A percentile compares a stretch with the other conserved stretches of the same genome.
These are phyloP conservation scores for Rhododendron ovatum DNA, from an alignment of 148 eudicot species.

Conservation along the genomic window DNA sequence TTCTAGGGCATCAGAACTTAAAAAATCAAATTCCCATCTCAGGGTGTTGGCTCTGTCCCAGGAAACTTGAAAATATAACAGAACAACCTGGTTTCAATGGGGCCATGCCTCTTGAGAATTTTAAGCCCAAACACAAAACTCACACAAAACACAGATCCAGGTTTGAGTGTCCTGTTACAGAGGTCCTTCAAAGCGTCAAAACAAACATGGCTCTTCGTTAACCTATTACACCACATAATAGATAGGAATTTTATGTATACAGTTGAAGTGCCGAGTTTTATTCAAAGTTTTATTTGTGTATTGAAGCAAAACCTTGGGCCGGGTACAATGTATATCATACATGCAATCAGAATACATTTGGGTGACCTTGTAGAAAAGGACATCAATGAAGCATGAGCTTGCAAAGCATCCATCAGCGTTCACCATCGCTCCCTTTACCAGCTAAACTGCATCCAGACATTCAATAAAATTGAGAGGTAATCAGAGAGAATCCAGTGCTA, in stretches of 20 bases:
- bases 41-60: not conserved
- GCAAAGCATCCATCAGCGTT: not conserved
- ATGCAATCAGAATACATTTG: slow-evolving; percentile 12
- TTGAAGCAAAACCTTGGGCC: slow-evolving; percentile 12
- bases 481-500: not conserved
- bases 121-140: not conserved
- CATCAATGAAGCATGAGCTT: not conserved
- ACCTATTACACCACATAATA: not conserved
- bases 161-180: not conserved
- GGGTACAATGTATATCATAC: not conserved
- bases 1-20: not conserved
- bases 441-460: slow-evolving; percentile 10
- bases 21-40: not conserved
- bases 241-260: not conserved
- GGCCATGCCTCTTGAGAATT: not conserved
- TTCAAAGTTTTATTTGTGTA: not conserved
- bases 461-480: not conserved
- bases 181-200: not conserved
- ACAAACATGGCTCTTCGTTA: not conserved
- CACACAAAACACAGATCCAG: not conserved
- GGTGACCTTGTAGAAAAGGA: slow-evolving; percentile 11
- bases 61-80: not conserved
- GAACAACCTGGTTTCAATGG: not conserved
- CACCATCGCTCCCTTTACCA: slow-evolving; percentile 15
- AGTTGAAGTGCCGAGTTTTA: not conserved